Evolutionary conservation across 2,329 filamentous ascomycete genomes (phyloP), one percentile per base, ranked within the genome.

Genomic region (Nemania diffusa): DNA sequence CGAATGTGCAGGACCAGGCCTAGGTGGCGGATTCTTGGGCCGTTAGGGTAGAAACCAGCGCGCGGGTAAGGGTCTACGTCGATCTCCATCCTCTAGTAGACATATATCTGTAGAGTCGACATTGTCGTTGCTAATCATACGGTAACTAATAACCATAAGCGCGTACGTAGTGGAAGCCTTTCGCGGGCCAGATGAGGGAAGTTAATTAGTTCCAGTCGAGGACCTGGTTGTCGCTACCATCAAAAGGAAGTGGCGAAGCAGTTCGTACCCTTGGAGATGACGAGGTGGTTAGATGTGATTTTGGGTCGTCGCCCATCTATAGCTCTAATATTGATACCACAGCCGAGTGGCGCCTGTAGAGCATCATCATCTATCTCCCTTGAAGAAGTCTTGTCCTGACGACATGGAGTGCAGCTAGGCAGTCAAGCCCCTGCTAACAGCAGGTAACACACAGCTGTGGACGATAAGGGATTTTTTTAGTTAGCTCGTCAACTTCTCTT

Each of bases 211-310:
- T 27, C 40, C 27, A 22, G 37, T 34, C 27, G 3, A 44, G 50
- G 40, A 59, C 32, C 48, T n/a, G 8, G 40, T 51, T 57, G 32
- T 62, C 52, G 20, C 53, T 51, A 51, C 65, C 65, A 65, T 55
- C 50, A 37, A 65, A 40, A 24, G 56, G 15, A 22, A 48, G 48
- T 51, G 61, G 50, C n/a, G 37, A 65, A 56, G 20, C 57, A 44
- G 42, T 53, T 65, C 26, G 46, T 62, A 51, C 59, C 57, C 52
- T 67, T 70, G 48, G 29, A 34, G 62, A 55, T 58, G 52, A 37
- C 24, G 50, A 48, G 52, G 42, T 71, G 70, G 72, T 57, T 73
- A 73, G 63, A 69, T 50, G 57, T 68, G 68, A 69, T 69, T 71
- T 64, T 72, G 27, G 46, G 46, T 67, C 60, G 8, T 26, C 6